phyloP scores from a whole-genome alignment of 805 yeast species.

The Barnettozyma botsteinii region DNA sequence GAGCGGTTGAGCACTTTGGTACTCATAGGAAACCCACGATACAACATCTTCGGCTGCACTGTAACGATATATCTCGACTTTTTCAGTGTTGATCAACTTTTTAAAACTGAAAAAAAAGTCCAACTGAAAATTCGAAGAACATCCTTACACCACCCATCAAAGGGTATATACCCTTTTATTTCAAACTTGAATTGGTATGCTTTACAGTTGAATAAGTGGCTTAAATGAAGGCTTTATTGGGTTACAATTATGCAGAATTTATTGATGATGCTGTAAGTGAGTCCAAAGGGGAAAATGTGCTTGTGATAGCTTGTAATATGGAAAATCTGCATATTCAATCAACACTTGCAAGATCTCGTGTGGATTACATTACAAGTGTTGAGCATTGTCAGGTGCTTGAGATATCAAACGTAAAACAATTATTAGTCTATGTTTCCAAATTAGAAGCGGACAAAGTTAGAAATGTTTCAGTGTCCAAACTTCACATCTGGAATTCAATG shows the following conservation, averaged over 20 bases:
- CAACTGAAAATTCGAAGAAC: slow-evolving; percentile 1
- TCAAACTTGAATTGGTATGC: too few species aligned
- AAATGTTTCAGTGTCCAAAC: background rate
- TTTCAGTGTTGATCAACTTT: slow-evolving; percentile 1
- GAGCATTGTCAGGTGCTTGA: slow-evolving; percentile 6
- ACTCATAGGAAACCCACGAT: slow-evolving; percentile 6
- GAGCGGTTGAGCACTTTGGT: slow-evolving; percentile 10
- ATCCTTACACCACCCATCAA: slow-evolving; percentile 14
- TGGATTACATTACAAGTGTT: slow-evolving; percentile 7
- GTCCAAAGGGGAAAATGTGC: background rate
- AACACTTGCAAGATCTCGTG: slow-evolving; percentile 10
- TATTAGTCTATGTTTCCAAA: slow-evolving; percentile 8
- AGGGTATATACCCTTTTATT: too few species aligned
- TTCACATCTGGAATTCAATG: slow-evolving; percentile 2
- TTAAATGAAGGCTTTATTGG: slow-evolving; percentile 1
- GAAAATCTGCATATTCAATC: slow-evolving; percentile 1
- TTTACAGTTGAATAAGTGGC: background rate
- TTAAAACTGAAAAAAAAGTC: slow-evolving; percentile 6
- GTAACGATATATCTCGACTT: background rate
- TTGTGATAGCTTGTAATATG: background rate
- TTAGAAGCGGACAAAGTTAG: background rate
- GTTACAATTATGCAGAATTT: background rate
- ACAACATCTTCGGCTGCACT: slow-evolving; percentile 3
- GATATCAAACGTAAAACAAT: background rate
- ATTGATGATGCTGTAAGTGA: slow-evolving; percentile 4